phyloP scores from a whole-genome alignment of 768 basidiomycete species.

The Podaxis sp. region DNA sequence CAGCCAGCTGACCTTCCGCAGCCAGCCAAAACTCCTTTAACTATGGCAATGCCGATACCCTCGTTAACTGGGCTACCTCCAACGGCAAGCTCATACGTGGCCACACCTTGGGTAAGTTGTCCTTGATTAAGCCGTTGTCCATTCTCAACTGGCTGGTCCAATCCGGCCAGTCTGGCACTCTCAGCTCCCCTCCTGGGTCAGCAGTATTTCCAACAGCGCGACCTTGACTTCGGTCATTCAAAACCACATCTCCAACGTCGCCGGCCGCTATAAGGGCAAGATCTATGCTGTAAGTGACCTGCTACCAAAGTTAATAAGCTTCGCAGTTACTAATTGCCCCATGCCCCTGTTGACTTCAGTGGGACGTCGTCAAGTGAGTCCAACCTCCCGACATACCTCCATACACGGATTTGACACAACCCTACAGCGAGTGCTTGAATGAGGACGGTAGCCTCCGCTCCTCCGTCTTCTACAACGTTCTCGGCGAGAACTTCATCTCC shows the following conservation, averaged over 20 bases:
- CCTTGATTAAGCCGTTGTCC: background rate
- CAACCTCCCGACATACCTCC: background rate
- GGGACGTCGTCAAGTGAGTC: conserved; percentile 22
- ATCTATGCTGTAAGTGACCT: conserved; percentile 21
- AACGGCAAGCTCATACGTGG: conserved; percentile 41
- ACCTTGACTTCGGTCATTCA: conserved; percentile 32
- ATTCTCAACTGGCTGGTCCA: background rate
- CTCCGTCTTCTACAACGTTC: conserved; percentile 39
- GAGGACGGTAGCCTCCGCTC: conserved; percentile 38
- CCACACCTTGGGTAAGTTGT: conserved; percentile 26
- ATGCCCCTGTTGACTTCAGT: background rate
- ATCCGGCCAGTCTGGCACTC: conserved; percentile 24
- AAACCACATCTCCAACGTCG: conserved; percentile 37
- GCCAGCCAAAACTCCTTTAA: conserved; percentile 32
- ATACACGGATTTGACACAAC: background rate
- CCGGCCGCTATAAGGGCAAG: conserved; percentile 36
- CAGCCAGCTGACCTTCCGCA: conserved; percentile 5
- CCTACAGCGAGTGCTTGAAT: conserved; percentile 37
- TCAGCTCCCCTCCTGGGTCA: conserved; percentile 34
- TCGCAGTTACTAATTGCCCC: background rate
- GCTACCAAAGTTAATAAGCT: background rate
- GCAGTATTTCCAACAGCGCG: conserved; percentile 24
- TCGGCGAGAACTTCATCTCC: conserved; percentile 40
- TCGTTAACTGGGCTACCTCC: conserved; percentile 38
- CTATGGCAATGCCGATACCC: conserved; percentile 31